Base-by-base conservation (phyloP, 2,329 filamentous ascomycete species). In the Penicillium glabrum region DNA sequence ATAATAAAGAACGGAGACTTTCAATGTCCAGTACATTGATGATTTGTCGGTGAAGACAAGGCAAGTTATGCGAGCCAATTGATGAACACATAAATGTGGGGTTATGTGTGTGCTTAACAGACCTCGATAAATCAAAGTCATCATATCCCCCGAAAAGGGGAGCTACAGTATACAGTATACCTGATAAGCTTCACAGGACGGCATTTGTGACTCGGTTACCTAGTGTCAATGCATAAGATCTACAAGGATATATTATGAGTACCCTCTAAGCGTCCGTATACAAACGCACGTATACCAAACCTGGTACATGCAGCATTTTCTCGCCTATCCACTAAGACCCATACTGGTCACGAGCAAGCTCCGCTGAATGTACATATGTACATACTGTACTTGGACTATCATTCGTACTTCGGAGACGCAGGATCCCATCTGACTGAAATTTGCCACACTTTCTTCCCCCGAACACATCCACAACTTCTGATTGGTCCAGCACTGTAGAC, bases 391-490 rank as follows among this genome's bases (percentile, higher is more conserved):
- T 39, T 29, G 16, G 29, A 26, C 21, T 24, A 37, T 23, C 35
- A 50, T 50, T 44, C 37, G 43, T 45, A 55, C 44, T 24, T 37
- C 43, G 51, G 27, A 52, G 44, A 47, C 53, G 53, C 49, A 47
- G 19, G 27, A 14, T 35, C 39, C 10, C 57, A 53, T 54, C 54
- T 56, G 53, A 57, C 49, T 58, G 54, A 37, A 55, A 52, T 59
- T 62, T 35, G 61, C 58, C 61, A 62, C 61, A 59, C 56, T 50
- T 61, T 54, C 53, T 58, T 54, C 44, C 27, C 19, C 46, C 45
- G 44, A 27, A 14, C 37, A 10, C 26, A 41, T 51, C 50, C 43
- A 54, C 14, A 16, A 3, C 4, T 23, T 24, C 24, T 59, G 10
- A 56, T 56, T 57, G 53, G 51, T 9, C 11, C 14, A 27, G 14